Evolutionary conservation across 139 green algal species (phyloP).

Genomic region (Auxenochlorella pyrenoidosa): DNA sequence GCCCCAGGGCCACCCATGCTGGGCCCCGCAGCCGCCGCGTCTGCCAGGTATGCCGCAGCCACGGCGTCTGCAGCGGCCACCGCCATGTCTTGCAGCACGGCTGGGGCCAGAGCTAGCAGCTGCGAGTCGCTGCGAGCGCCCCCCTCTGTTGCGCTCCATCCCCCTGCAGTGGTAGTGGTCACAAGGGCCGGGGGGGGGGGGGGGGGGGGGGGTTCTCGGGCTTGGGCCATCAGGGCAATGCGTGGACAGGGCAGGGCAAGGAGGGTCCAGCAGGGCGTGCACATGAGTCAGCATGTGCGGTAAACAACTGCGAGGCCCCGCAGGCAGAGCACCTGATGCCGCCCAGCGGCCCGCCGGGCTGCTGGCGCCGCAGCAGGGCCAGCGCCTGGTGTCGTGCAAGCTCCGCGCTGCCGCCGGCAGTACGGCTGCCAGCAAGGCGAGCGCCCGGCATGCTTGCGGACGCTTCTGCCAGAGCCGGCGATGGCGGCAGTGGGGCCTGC

Average conservation of each 20-base stretch:
- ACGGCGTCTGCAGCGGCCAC: conserved; percentile 57
- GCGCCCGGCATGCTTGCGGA: not conserved
- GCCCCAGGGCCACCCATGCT: not conserved
- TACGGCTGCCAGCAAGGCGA: not conserved
- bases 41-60: conserved; percentile 53
- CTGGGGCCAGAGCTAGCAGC: conserved; percentile 38
- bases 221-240: too few relatives aligned
- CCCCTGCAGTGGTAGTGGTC: not conserved
- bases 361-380: not conserved
- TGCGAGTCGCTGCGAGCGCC: conserved; percentile 18
- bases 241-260: not conserved
- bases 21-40: conserved; percentile 27
- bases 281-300: not conserved
- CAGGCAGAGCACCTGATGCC: conserved; percentile 3
- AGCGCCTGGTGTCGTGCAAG: not conserved
- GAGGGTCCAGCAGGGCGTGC: not conserved
- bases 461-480: not conserved
- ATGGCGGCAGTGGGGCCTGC: not conserved
- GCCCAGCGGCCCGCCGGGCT: not conserved
- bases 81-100: conserved; percentile 63
- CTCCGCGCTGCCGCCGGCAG: too few relatives aligned
- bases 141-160: conserved; percentile 18
- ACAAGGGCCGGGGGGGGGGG: too few relatives aligned
- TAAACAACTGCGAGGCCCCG: not conserved
- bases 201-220: too few relatives aligned